Base-by-base conservation (phyloP, 1,284 basidiomycete genomes). In the Phellopilus nigrolimitatus region DNA sequence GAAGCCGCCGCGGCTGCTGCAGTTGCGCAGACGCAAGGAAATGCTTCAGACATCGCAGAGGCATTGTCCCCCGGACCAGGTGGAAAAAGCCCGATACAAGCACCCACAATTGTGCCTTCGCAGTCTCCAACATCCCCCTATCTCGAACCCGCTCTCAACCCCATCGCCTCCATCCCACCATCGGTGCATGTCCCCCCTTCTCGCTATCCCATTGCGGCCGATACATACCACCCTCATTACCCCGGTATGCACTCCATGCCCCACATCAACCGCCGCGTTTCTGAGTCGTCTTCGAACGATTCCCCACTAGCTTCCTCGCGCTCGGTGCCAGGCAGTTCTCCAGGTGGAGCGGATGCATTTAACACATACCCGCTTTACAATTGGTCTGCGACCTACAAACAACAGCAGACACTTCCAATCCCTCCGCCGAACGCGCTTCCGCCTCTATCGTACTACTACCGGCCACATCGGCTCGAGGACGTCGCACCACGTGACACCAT, bases 401-500 rank as follows among this genome's bases (percentile, higher is more conserved):
- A 84, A 51, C 79, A 82, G 55, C 79, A 80, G 50, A 56, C 71
- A 3, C 66, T 74, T 21, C 69, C 75, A 2, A 59, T 71, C 21
- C 74, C 76, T 43, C 70, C 77, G 5, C 76, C 78, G 13, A 71
- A 73, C 10, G 68, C 69, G 47, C 71, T 86, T 42, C 82, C 84
- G n/a, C 79, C 84, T 8, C 74, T 88, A 33, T 82, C 82, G 0
- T 79, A 78, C 61, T 84, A 82, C 66, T 83, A 81, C 63, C 78
- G 80, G 17, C 78, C 84, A 5, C 79, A 80, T 60, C 71, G 83
- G 47, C 70, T 91, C 37, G 84, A 88, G 62, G 83, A 87, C 58
- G 79, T 90, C 43, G 85, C 84, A 9, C 82, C 84, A 21, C 75
- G 84, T 47, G 84, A 89, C 57, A 88, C 81, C 4, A 83, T 90